These are phyloP conservation scores for Fusarium foetens DNA, from an alignment of 2,329 filamentous ascomycete species.

Conservation along the genomic window DNA sequence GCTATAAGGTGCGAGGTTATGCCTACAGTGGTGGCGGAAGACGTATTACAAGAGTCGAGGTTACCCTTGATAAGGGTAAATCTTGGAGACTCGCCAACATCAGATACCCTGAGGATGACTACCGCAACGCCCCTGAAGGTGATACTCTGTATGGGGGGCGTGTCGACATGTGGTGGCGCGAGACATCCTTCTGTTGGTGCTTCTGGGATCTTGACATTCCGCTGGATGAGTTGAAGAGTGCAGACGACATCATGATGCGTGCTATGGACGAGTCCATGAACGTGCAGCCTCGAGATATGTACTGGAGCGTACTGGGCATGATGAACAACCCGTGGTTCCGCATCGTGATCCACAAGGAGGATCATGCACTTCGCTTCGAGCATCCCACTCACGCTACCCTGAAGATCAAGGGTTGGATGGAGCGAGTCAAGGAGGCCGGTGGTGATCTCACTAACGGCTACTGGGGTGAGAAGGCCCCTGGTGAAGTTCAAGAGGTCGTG, in stretches of 20 bases:
- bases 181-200: constrained; percentile 89
- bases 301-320: constrained; percentile 95
- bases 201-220: constrained; percentile 84
- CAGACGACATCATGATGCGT: constrained; percentile 81
- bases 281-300: constrained; percentile 90
- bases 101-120: constrained; percentile 86
- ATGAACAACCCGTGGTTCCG: constrained; percentile 98
- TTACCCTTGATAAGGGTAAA: constrained; percentile 84
- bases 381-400: constrained; percentile 86
- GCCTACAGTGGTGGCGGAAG: constrained; percentile 91
- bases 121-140: constrained; percentile 69
- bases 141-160: constrained; percentile 78
- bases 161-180: constrained; percentile 83
- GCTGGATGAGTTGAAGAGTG: constrained; percentile 67
- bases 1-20: constrained; percentile 79
- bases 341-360: constrained; percentile 77
- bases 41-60: constrained; percentile 81
- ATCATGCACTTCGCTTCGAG: constrained; percentile 74
- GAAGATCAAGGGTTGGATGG: constrained; percentile 91
- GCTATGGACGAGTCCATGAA: constrained; percentile 93
- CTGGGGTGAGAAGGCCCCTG: constrained; percentile 80
- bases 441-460: constrained; percentile 83
- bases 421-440: constrained; percentile 83
- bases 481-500: constrained; percentile 55
- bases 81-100: constrained; percentile 82